Evolutionary conservation across 257 asterid genomes (phyloP).

Genomic region (Solanum habrochaites): DNA sequence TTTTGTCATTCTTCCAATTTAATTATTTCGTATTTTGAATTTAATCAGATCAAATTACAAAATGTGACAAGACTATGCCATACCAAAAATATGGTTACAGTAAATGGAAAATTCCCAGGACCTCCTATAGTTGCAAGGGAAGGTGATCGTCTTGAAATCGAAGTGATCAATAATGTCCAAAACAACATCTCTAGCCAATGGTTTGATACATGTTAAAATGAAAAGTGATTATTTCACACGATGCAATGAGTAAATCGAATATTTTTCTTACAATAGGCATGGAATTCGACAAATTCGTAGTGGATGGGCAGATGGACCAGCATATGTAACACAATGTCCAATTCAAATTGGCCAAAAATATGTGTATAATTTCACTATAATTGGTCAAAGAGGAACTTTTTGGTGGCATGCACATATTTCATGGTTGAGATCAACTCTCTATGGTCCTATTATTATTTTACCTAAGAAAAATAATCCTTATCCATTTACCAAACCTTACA

Average conservation of each 20-base stretch:
- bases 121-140: background rate
- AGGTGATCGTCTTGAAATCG: background rate
- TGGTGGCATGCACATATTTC: background rate
- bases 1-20: background rate
- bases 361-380: background rate
- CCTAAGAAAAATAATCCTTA: background rate
- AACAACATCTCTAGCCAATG: background rate
- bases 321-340: background rate
- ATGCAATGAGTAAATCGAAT: too few species aligned
- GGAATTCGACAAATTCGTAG: background rate
- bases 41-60: background rate
- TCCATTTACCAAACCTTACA: background rate
- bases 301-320: background rate
- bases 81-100: conserved; percentile 6
- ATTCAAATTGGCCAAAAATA: background rate
- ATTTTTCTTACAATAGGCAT: background rate
- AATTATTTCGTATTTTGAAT: background rate
- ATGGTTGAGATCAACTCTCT: background rate
- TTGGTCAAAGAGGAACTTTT: background rate
- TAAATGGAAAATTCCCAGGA: conserved; percentile 1
- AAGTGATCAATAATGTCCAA: background rate
- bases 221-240: too few species aligned
- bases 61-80: conserved; percentile 4
- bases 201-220: too few species aligned
- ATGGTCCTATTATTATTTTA: background rate